These are phyloP conservation scores for Ceratocystis cacaofunesta DNA, from an alignment of 2,329 filamentous ascomycete genomes.

Conservation along the genomic window DNA sequence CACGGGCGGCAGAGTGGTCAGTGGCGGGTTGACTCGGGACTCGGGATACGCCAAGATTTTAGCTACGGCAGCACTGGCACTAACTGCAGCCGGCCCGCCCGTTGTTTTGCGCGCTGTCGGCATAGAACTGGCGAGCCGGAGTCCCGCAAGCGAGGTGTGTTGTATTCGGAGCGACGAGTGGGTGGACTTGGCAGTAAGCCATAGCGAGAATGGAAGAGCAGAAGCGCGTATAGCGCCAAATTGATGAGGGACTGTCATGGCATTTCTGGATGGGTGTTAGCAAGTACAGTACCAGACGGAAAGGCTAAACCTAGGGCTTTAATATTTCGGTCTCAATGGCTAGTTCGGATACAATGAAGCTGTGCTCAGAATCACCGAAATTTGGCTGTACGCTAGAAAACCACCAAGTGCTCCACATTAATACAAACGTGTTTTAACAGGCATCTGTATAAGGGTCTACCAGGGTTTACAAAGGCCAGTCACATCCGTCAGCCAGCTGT, in stretches of 20 bases:
- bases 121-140: constrained; percentile 4
- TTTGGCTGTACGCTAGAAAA: background rate
- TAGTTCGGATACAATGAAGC: background rate
- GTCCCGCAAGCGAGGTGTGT: background rate
- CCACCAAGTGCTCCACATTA: background rate
- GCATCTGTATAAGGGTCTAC: background rate
- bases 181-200: background rate
- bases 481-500: constrained; percentile 44
- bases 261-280: background rate
- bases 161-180: background rate
- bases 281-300: background rate
- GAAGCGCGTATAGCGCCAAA: background rate
- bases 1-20: constrained; percentile 55
- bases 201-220: background rate
- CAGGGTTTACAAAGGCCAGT: constrained; percentile 35
- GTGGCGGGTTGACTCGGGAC: constrained; percentile 49
- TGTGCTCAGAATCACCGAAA: background rate
- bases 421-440: background rate
- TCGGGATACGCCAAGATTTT: constrained; percentile 6
- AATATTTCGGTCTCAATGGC: too few species aligned
- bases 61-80: background rate
- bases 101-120: background rate
- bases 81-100: background rate
- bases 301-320: background rate
- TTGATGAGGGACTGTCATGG: background rate